Conservation (phyloP, 192 early-diverging fungal species). For the Pilaira anomala region DNA sequence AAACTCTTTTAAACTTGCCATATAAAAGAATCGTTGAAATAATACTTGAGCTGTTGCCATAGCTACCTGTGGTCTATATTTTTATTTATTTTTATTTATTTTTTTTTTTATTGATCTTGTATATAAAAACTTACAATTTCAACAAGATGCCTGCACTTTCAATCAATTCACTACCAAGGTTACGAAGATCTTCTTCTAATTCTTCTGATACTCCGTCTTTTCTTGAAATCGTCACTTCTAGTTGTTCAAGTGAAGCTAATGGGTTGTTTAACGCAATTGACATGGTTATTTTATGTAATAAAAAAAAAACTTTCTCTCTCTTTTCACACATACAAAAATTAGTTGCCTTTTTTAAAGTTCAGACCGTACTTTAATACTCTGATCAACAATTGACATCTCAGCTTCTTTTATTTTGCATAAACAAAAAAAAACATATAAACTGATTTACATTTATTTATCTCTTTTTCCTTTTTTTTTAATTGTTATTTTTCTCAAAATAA, state of each 20-base stretch:
- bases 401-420: too few relatives aligned
- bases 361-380: too few relatives aligned
- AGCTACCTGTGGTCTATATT: conserved; percentile 79
- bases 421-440: too few relatives aligned
- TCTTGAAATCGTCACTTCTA: conserved; percentile 63
- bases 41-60: conserved; percentile 96
- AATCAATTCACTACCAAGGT: conserved; percentile 80
- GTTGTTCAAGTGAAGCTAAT: conserved; percentile 68
- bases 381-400: too few relatives aligned
- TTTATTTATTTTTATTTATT: neutral
- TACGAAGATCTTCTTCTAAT: conserved; percentile 71
- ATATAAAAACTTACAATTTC: conserved; percentile 54
- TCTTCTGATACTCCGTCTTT: conserved; percentile 55
- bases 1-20: conserved; percentile 72
- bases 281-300: too few relatives aligned
- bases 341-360: too few relatives aligned
- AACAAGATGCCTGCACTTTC: conserved; percentile 78
- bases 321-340: too few relatives aligned
- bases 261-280: conserved; percentile 68
- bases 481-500: too few relatives aligned
- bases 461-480: too few relatives aligned
- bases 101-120: neutral
- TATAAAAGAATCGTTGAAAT: conserved; percentile 89
- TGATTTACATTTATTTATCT: too few relatives aligned
- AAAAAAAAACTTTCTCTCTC: too few relatives aligned